Evolutionary conservation across 371 early-diverging fungal species (phyloP).

Genomic region (Mortierella sp.): DNA sequence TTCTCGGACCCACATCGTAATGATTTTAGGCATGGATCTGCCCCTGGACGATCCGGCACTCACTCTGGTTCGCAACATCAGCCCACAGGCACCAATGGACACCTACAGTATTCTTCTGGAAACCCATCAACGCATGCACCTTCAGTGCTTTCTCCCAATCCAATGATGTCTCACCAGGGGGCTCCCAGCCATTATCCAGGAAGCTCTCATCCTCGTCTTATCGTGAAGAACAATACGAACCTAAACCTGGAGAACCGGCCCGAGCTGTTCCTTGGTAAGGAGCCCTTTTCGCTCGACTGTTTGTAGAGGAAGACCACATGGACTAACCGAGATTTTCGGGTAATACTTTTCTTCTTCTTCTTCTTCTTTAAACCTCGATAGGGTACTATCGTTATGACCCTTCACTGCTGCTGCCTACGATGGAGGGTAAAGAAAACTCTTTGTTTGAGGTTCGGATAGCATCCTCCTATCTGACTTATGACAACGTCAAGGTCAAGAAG

Average conservation of each 20-base stretch:
- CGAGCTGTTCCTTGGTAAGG: slow-evolving; percentile 57
- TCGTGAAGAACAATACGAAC: slow-evolving; percentile 62
- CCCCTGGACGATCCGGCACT: not conserved
- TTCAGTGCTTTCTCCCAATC: not conserved
- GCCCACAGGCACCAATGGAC: slow-evolving; percentile 1
- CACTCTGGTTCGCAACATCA: not conserved
- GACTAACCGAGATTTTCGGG: not conserved
- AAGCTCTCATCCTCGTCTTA: slow-evolving; percentile 49
- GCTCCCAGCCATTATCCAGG: not conserved
- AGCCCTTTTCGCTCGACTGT: not conserved
- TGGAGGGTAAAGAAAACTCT: slow-evolving; percentile 63
- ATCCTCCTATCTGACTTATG: slow-evolving; percentile 63
- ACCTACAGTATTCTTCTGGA: slow-evolving; percentile 9
- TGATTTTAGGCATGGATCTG: not conserved
- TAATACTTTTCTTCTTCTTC: not conserved
- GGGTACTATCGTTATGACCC: slow-evolving; percentile 66
- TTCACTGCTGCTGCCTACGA: slow-evolving; percentile 57
- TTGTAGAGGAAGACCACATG: not conserved
- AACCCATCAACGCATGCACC: not conserved
- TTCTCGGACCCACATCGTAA: not conserved
- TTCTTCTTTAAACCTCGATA: too few species aligned
- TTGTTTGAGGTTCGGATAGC: slow-evolving; percentile 67
- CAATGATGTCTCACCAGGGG: not conserved
- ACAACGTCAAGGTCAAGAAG: slow-evolving; percentile 63
- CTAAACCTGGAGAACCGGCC: slow-evolving; percentile 57